Conservation (phyloP, 495 filamentous ascomycete species). For the Trichoderma virens region DNA sequence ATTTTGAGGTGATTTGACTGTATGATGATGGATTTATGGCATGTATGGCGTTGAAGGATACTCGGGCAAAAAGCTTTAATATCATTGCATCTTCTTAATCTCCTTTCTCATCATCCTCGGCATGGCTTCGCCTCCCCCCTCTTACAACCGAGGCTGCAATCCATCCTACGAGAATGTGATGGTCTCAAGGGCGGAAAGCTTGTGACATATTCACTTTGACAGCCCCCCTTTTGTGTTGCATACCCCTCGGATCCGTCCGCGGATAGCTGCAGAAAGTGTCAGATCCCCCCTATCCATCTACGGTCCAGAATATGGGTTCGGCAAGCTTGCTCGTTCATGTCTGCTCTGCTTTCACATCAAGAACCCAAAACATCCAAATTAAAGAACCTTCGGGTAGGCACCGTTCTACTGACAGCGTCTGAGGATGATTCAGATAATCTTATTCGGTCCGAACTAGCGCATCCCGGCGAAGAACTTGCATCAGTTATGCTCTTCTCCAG, state of each 20-base stretch:
- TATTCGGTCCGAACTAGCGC: neutral
- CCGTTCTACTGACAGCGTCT: neutral
- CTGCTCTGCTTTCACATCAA: neutral
- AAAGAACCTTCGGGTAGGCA: neutral
- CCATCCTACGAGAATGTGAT: neutral
- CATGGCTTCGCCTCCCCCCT: neutral
- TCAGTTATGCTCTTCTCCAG: neutral
- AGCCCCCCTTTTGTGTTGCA: neutral
- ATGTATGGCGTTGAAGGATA: constrained; percentile 12
- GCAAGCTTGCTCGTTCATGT: neutral
- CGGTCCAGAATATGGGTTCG: neutral
- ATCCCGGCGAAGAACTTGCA: neutral
- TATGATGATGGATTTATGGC: constrained; percentile 6
- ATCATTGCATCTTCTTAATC: constrained; percentile 1
- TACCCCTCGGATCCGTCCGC: neutral
- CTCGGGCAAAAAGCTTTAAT: neutral
- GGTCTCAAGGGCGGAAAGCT: neutral
- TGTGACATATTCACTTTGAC: neutral
- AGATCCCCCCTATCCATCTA: neutral
- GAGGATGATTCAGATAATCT: neutral
- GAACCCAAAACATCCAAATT: neutral
- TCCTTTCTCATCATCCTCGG: neutral
- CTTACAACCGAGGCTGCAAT: neutral
- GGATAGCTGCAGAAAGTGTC: neutral
- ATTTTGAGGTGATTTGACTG: neutral